Conservation (phyloP, 257 asterid genomes). For the Salvia hispanica region DNA sequence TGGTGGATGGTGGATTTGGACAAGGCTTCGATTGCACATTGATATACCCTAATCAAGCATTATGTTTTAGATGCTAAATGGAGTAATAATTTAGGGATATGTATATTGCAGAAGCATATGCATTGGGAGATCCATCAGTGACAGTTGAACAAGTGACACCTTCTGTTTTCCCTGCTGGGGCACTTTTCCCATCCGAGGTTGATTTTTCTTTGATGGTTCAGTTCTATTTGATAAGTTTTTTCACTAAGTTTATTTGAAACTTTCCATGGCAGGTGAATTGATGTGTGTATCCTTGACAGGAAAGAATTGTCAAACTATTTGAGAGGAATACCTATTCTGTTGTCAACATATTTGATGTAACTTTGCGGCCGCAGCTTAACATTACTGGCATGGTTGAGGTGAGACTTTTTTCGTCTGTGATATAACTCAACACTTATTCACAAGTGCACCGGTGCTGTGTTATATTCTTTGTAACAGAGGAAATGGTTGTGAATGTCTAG, state of each 20-base stretch:
- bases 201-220: slow-evolving; percentile 22
- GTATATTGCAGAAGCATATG: slow-evolving; percentile 76
- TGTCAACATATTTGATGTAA: slow-evolving; percentile 94
- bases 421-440: neutral
- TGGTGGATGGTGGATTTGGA: neutral
- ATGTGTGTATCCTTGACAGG: slow-evolving; percentile 68
- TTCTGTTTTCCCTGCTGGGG: slow-evolving; percentile 56
- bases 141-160: slow-evolving; percentile 91
- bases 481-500: slow-evolving; percentile 43
- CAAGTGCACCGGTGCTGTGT: neutral
- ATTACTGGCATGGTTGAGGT: slow-evolving; percentile 91
- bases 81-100: slow-evolving; percentile 6
- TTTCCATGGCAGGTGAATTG: slow-evolving; percentile 51
- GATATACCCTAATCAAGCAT: too few species aligned
- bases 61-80: neutral
- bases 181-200: slow-evolving; percentile 91
- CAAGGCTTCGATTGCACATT: neutral
- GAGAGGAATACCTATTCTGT: slow-evolving; percentile 92
- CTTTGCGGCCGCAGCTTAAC: slow-evolving; percentile 86
- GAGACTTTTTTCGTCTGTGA: neutral
- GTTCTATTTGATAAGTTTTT: neutral
- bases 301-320: slow-evolving; percentile 82
- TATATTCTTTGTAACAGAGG: neutral
- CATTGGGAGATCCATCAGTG: slow-evolving; percentile 85
- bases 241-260: slow-evolving; percentile 4